Evolutionary conservation across 1,139 yeast species (phyloP).

Genomic region (Barnettozyma hawaiiensis): DNA sequence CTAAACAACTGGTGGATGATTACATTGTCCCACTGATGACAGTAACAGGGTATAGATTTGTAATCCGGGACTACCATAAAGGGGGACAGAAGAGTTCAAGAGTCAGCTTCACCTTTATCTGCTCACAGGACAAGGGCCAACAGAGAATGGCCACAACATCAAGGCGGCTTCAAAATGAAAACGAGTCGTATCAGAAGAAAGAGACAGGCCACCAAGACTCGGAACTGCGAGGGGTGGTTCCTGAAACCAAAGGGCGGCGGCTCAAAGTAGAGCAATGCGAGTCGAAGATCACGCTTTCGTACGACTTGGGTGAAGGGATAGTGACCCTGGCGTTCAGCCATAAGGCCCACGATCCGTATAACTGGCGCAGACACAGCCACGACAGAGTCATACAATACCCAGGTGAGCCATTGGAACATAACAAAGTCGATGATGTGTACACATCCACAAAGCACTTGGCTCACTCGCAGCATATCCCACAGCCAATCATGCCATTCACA

Average conservation of each 20-base stretch:
- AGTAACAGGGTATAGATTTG: slow-evolving; percentile 36
- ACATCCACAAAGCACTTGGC: slow-evolving; percentile 4
- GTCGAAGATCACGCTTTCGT: slow-evolving; percentile 33
- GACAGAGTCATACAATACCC: slow-evolving; percentile 4
- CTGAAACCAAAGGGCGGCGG: slow-evolving; percentile 1
- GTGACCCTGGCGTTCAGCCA: slow-evolving; percentile 33
- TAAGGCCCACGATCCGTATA: slow-evolving; percentile 33
- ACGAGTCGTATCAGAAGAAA: neutral
- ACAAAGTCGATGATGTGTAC: neutral
- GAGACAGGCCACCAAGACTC: neutral
- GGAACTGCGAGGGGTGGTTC: neutral
- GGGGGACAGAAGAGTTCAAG: slow-evolving; percentile 36
- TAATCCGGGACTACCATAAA: slow-evolving; percentile 39
- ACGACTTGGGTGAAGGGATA: slow-evolving; percentile 33
- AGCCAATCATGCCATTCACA: neutral
- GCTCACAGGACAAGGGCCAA: slow-evolving; percentile 37
- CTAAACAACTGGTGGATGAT: slow-evolving; percentile 29
- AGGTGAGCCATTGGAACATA: slow-evolving; percentile 4
- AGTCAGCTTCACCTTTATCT: slow-evolving; percentile 37
- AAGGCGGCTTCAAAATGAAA: neutral
- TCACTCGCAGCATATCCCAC: neutral
- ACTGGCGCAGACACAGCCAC: slow-evolving; percentile 19
- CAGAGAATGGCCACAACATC: slow-evolving; percentile 33
- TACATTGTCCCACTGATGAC: slow-evolving; percentile 36
- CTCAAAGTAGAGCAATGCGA: slow-evolving; percentile 36